These are phyloP conservation scores for Lobosporangium transversale DNA, from an alignment of 192 early-diverging fungal species.

Conservation along the genomic window DNA sequence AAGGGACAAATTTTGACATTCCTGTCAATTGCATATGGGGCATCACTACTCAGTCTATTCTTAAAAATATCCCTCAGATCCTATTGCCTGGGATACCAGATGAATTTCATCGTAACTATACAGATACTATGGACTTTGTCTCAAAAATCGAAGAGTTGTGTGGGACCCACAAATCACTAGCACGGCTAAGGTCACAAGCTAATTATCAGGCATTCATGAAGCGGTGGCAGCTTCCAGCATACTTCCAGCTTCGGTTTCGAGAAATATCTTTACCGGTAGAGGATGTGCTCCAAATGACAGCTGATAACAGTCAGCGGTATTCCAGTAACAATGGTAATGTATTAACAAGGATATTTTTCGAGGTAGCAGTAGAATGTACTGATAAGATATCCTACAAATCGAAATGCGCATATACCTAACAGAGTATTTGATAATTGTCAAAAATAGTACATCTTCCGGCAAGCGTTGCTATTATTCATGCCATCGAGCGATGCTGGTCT, in stretches of 20 bases:
- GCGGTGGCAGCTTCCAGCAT: constrained; percentile 68
- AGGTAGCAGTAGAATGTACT: too few species aligned
- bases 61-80: constrained; percentile 60
- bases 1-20: constrained; percentile 70
- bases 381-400: too few species aligned
- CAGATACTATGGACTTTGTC: constrained; percentile 65
- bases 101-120: constrained; percentile 75
- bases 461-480: constrained; percentile 58
- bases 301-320: constrained; percentile 2
- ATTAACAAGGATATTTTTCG: too few species aligned
- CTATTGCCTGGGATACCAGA: constrained; percentile 74
- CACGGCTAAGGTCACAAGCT: constrained; percentile 59
- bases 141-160: constrained; percentile 58
- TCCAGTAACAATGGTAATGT: constrained; percentile 18
- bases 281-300: constrained; percentile 34
- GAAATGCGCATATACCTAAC: neutral
- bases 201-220: constrained; percentile 67
- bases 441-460: constrained; percentile 53
- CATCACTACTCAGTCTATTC: constrained; percentile 57
- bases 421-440: neutral
- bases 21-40: constrained; percentile 72
- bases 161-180: constrained; percentile 53
- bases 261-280: constrained; percentile 60
- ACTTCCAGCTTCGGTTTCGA: constrained; percentile 68
- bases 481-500: constrained; percentile 68